Evolutionary conservation across 805 yeast genomes (phyloP).

Genomic region (Ogataea salicorniae): DNA sequence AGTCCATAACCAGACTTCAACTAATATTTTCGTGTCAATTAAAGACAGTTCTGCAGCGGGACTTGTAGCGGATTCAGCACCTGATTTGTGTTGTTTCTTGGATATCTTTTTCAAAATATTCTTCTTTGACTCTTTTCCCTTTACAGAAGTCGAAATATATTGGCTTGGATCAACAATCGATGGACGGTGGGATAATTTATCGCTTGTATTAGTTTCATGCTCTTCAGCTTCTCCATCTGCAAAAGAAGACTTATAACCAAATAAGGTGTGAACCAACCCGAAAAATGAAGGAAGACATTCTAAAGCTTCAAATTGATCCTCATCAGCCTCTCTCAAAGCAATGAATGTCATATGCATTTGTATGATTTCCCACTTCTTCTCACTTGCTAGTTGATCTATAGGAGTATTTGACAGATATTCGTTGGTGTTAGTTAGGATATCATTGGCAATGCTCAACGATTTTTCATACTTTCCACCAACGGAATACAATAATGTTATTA

Average conservation of each 20-base stretch:
- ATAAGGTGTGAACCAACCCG: slow-evolving; percentile 41
- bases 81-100: slow-evolving; percentile 6
- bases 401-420: slow-evolving; percentile 36
- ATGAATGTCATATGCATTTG: slow-evolving; percentile 74
- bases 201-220: not conserved
- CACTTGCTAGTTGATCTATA: slow-evolving; percentile 22
- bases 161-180: slow-evolving; percentile 10
- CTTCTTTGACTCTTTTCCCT: slow-evolving; percentile 17
- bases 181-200: slow-evolving; percentile 12
- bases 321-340: slow-evolving; percentile 57
- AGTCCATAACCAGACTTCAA: slow-evolving; percentile 71
- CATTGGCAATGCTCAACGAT: slow-evolving; percentile 42
- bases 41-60: slow-evolving; percentile 2
- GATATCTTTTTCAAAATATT: slow-evolving; percentile 10
- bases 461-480: slow-evolving; percentile 42
- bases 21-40: slow-evolving; percentile 39
- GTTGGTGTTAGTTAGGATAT: slow-evolving; percentile 42
- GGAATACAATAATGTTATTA: slow-evolving; percentile 59
- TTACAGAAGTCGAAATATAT: not conserved
- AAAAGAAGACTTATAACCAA: slow-evolving; percentile 11
- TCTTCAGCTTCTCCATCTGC: not conserved
- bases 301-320: slow-evolving; percentile 54
- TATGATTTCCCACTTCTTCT: slow-evolving; percentile 43
- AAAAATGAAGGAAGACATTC: slow-evolving; percentile 66
- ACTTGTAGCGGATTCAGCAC: slow-evolving; percentile 7